phyloP scores from a whole-genome alignment of 495 filamentous ascomycete genomes.

The Bacidia rubella region DNA sequence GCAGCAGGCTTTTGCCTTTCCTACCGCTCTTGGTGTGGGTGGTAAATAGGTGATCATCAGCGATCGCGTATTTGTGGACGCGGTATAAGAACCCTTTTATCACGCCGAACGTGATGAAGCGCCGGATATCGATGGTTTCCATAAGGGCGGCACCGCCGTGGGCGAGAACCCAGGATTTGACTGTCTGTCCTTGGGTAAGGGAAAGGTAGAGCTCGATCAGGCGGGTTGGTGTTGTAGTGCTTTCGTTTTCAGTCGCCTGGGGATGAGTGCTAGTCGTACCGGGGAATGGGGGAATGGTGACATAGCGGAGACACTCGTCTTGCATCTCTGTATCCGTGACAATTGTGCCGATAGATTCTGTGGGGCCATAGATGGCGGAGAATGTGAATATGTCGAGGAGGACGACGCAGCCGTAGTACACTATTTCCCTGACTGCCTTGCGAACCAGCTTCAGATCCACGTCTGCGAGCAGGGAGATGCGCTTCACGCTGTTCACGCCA shows the following conservation, averaged over 20 bases:
- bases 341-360: slow-evolving; percentile 58
- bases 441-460: slow-evolving; percentile 72
- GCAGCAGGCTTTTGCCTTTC: not conserved
- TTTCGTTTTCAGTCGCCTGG: not conserved
- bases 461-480: slow-evolving; percentile 71
- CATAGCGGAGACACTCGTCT: slow-evolving; percentile 75
- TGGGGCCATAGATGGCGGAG: slow-evolving; percentile 74
- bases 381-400: slow-evolving; percentile 92
- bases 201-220: slow-evolving; percentile 57
- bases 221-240: slow-evolving; percentile 28
- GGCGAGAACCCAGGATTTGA: slow-evolving; percentile 65
- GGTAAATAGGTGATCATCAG: slow-evolving; percentile 24
- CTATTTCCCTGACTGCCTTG: slow-evolving; percentile 70
- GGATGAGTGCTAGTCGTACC: slow-evolving; percentile 25
- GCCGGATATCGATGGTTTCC: slow-evolving; percentile 57
- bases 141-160: slow-evolving; percentile 19
- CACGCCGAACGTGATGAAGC: slow-evolving; percentile 88
- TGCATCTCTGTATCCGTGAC: slow-evolving; percentile 45
- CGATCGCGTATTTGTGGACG: slow-evolving; percentile 78
- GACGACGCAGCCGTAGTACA: slow-evolving; percentile 79
- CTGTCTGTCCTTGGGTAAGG: slow-evolving; percentile 60
- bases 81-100: slow-evolving; percentile 93
- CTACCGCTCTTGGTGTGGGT: not conserved
- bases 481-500: slow-evolving; percentile 73
- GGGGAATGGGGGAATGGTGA: slow-evolving; percentile 30